Percentiles rank a stretch among this genome's conserved stretches.
phyloP scores from a whole-genome alignment of 371 early-diverging fungal species.

The Syncephalis plumigaleata region DNA sequence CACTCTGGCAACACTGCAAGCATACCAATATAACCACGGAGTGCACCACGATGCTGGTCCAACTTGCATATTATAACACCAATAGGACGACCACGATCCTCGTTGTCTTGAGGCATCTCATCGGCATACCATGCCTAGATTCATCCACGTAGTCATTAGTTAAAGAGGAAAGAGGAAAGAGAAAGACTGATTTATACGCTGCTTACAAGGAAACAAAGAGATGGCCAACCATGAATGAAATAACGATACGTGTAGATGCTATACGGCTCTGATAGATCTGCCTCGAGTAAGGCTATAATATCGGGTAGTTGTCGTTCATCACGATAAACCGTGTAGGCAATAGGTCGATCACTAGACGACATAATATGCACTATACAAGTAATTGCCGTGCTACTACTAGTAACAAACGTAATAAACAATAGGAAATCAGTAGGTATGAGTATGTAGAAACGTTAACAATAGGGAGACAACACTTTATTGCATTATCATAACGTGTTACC shows the following conservation, averaged over 20 bases:
- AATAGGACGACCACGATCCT: conserved; percentile 37
- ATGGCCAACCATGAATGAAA: conserved; percentile 82
- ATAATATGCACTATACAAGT: no score
- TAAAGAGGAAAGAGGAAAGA: no score
- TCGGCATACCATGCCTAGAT: neutral
- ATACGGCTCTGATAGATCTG: conserved; percentile 89
- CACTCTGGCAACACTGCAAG: conserved; percentile 67
- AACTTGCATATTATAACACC: conserved; percentile 85
- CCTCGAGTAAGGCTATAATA: conserved; percentile 67
- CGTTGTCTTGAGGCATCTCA: conserved; percentile 3
- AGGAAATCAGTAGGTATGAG: no score
- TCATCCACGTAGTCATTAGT: neutral
- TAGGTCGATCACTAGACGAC: conserved; percentile 2
- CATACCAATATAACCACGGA: conserved; percentile 94
- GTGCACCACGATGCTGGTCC: conserved; percentile 47
- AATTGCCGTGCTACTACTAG: no score
- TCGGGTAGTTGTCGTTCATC: conserved; percentile 48
- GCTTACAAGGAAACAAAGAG: conserved; percentile 60
- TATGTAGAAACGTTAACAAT: no score
- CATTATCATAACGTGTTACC: no score
- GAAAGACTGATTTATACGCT: no score
- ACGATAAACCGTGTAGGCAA: conserved; percentile 34
- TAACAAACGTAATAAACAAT: no score
- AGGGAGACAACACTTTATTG: no score
- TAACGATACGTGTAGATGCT: conserved; percentile 95